These are phyloP conservation scores for Mycosphaerella sp. DNA, from an alignment of 2,329 filamentous ascomycete genomes.

Conservation along the genomic window DNA sequence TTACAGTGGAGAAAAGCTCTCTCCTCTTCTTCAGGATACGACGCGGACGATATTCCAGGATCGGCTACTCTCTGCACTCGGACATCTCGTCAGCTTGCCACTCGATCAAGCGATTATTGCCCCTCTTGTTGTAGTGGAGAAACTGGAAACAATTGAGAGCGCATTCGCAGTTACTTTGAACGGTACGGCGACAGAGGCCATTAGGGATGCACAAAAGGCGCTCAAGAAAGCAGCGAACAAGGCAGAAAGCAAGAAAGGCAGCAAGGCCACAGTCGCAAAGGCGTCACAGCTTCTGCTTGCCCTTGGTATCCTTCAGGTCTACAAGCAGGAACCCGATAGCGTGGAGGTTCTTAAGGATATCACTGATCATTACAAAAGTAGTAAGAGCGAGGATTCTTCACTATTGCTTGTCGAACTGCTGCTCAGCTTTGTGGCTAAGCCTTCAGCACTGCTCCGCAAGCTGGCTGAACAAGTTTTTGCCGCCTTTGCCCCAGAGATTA, in stretches of 20 bases:
- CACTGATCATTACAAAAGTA: constrained; percentile 64
- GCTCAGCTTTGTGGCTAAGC: constrained; percentile 80
- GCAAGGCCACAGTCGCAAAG: constrained; percentile 34
- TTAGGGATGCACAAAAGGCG: constrained; percentile 21
- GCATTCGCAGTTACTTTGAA: constrained; percentile 12
- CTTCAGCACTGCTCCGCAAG: constrained; percentile 75
- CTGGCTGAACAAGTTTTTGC: constrained; percentile 84
- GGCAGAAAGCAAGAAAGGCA: constrained; percentile 17
- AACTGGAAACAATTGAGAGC: constrained; percentile 16
- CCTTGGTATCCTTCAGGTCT: constrained; percentile 78
- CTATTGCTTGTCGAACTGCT: constrained; percentile 79
- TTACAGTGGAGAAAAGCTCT: constrained; percentile 14
- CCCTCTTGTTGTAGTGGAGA: constrained; percentile 15
- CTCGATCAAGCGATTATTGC: constrained; percentile 23
- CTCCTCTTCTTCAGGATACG: constrained; percentile 40
- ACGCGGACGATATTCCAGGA: constrained; percentile 49
- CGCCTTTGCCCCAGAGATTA: constrained; percentile 70
- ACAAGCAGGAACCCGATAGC: constrained; percentile 82
- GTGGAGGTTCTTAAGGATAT: constrained; percentile 76
- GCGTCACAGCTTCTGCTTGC: constrained; percentile 77
- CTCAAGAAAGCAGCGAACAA: constrained; percentile 20
- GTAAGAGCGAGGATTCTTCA: constrained; percentile 44
- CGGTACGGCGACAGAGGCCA: constrained; percentile 11
- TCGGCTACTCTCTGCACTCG: constrained; percentile 50
- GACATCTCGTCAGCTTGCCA: constrained; percentile 40